phyloP scores from a whole-genome alignment of 306 rosid genomes.

The Cucumis melo region DNA sequence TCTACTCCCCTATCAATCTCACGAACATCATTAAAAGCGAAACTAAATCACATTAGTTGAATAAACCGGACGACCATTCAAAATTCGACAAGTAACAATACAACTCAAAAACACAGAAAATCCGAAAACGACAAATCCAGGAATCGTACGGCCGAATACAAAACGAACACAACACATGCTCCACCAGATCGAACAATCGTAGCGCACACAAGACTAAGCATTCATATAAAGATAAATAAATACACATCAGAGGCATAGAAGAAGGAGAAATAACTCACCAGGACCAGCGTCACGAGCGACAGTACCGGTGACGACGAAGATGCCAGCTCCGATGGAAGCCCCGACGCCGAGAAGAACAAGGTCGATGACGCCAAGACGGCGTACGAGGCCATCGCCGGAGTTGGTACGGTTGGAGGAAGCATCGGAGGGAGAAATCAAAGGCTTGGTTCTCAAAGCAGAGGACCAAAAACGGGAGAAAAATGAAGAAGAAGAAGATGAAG shows the following conservation, averaged over 20 bases:
- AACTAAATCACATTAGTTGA: background rate
- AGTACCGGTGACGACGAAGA: conserved; percentile 87
- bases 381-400: conserved; percentile 57
- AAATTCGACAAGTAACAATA: background rate
- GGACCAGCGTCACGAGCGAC: conserved; percentile 91
- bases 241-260: background rate
- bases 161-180: background rate
- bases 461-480: conserved; percentile 50
- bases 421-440: conserved; percentile 32
- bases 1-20: background rate
- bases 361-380: conserved; percentile 69
- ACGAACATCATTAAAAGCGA: background rate
- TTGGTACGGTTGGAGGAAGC: conserved; percentile 27
- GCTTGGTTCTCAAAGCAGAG: conserved; percentile 61
- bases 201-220: background rate
- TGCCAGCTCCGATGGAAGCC: conserved; percentile 93
- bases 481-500: conserved; percentile 16
- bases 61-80: background rate
- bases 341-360: conserved; percentile 84
- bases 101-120: background rate
- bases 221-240: background rate
- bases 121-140: background rate
- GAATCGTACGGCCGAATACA: background rate
- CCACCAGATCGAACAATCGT: background rate
- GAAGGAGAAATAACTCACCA: conserved; percentile 19